These are phyloP conservation scores for Cenchrus americanus DNA, from an alignment of 176 grass and related monocot species.

Conservation along the genomic window DNA sequence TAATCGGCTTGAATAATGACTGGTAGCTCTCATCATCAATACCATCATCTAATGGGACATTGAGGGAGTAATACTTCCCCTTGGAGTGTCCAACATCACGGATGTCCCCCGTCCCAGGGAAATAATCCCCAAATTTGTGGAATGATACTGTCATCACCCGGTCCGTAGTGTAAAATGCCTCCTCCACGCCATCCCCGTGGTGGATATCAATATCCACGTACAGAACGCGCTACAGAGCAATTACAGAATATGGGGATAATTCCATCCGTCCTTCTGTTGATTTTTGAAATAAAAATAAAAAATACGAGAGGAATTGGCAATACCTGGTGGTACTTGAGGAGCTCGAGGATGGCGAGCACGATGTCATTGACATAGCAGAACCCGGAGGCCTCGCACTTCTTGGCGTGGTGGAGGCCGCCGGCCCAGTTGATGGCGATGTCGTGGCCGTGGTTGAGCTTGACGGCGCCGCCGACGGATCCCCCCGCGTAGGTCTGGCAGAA, in stretches of 20 bases:
- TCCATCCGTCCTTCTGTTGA: background rate
- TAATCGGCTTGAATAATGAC: slow-evolving; percentile 87
- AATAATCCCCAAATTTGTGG: slow-evolving; percentile 98
- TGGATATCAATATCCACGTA: slow-evolving; percentile 97
- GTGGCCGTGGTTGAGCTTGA: slow-evolving; percentile 85
- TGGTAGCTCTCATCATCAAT: slow-evolving; percentile 97
- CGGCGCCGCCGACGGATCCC: slow-evolving; percentile 74
- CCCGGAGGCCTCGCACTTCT: slow-evolving; percentile 84
- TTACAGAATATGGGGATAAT: background rate
- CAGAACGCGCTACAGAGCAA: slow-evolving; percentile 68
- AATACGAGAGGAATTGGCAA: background rate
- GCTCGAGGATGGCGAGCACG: slow-evolving; percentile 89
- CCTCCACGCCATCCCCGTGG: slow-evolving; percentile 95
- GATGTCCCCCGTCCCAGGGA: slow-evolving; percentile 83
- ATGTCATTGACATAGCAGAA: slow-evolving; percentile 99
- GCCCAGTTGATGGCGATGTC: slow-evolving; percentile 99
- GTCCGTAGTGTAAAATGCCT: slow-evolving; percentile 93
- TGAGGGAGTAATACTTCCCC: slow-evolving; percentile 88
- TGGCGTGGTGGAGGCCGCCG: slow-evolving; percentile 92
- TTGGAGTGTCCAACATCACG: slow-evolving; percentile 65
- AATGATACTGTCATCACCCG: slow-evolving; percentile 94
- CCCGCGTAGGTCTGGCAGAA: slow-evolving; percentile 95
- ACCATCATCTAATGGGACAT: slow-evolving; percentile 86
- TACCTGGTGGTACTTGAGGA: slow-evolving; percentile 82
- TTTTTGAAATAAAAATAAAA: background rate